These are phyloP conservation scores for Linanthus parryae DNA, from an alignment of 148 eudicot genomes.

Conservation along the genomic window DNA sequence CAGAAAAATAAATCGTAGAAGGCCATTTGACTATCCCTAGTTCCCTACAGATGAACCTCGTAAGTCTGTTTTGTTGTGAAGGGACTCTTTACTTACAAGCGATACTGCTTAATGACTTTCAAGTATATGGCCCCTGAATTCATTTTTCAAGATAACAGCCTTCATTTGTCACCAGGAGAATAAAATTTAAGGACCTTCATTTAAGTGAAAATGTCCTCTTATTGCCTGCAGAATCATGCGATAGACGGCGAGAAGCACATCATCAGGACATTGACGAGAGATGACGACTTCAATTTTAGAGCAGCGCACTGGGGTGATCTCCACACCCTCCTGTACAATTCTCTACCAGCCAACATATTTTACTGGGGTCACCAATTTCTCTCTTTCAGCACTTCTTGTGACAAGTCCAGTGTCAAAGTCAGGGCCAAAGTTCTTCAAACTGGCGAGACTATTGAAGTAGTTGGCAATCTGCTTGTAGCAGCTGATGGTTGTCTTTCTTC, in stretches of 20 bases:
- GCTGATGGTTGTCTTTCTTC: conserved; percentile 89
- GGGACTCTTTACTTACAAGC: no score
- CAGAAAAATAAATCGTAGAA: no score
- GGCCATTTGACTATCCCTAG: no score
- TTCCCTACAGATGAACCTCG: no score
- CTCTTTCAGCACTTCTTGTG: conserved; percentile 34
- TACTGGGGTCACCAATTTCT: conserved; percentile 62
- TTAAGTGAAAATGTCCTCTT: no score
- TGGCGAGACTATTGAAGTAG: conserved; percentile 30
- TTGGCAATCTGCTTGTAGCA: conserved; percentile 50
- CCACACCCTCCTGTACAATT: conserved; percentile 42
- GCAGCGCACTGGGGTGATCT: conserved; percentile 81
- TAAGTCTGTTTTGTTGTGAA: no score
- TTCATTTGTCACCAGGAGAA: no score
- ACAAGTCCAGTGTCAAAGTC: conserved; percentile 34
- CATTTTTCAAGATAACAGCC: no score
- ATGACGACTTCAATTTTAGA: conserved; percentile 57
- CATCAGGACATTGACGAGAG: conserved; percentile 39
- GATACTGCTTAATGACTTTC: no score
- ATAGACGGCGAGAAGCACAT: conserved; percentile 34
- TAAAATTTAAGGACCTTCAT: no score
- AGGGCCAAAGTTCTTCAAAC: conserved; percentile 37
- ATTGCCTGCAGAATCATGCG: conserved; percentile 41
- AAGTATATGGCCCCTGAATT: no score
- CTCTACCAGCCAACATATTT: conserved; percentile 35